phyloP scores from a whole-genome alignment of 106 monocot species.

The Alisma plantagoaquatica region DNA sequence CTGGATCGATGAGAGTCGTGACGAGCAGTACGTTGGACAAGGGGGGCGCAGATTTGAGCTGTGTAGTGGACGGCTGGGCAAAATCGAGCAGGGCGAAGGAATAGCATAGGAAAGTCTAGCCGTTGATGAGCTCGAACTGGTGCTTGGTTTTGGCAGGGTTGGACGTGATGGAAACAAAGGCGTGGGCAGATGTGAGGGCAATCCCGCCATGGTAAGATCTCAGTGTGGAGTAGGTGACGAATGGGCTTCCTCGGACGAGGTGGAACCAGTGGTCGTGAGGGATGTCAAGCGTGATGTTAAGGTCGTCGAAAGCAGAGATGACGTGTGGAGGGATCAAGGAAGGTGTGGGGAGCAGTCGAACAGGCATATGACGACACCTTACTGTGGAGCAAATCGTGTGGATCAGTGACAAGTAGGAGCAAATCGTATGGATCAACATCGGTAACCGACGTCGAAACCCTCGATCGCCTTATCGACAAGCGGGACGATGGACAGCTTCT shows the following conservation, averaged over 20 bases:
- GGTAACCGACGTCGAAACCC: too few relatives aligned
- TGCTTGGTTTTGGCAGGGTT: constrained; percentile 59
- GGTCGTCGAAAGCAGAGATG: constrained; percentile 73
- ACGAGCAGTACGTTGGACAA: constrained; percentile 51
- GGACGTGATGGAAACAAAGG: constrained; percentile 36
- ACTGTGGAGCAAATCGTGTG: too few relatives aligned
- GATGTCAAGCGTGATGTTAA: constrained; percentile 73
- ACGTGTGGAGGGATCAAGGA: constrained; percentile 13
- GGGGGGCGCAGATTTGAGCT: constrained; percentile 6
- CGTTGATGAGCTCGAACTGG: constrained; percentile 49
- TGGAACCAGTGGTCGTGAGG: constrained; percentile 55
- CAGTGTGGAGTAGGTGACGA: constrained; percentile 51
- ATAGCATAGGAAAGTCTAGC: constrained; percentile 59
- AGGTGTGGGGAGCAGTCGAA: neutral
- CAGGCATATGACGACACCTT: too few relatives aligned
- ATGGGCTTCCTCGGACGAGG: constrained; percentile 83
- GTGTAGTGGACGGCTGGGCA: constrained; percentile 17
- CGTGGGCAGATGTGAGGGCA: constrained; percentile 45
- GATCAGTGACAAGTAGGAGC: too few relatives aligned
- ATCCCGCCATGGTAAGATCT: constrained; percentile 11
- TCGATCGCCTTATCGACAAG: too few relatives aligned
- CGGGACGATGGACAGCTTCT: too few relatives aligned
- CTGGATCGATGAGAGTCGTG: constrained; percentile 38
- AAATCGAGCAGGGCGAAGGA: constrained; percentile 59
- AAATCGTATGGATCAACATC: too few relatives aligned